phyloP scores from a whole-genome alignment of 2,329 filamentous ascomycete genomes.

The Colletotrichum neosansevieriae region DNA sequence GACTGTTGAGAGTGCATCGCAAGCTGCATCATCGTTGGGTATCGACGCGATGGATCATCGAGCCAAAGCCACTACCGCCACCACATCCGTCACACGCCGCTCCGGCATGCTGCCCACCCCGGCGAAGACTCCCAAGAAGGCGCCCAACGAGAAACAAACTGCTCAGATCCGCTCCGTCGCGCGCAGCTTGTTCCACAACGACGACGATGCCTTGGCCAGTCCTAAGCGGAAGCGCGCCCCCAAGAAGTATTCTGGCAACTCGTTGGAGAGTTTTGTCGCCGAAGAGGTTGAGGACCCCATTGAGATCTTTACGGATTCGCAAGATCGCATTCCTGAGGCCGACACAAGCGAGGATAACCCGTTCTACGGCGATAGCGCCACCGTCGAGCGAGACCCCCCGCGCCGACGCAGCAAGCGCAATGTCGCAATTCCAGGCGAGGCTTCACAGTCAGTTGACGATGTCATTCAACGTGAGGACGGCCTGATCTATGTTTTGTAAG shows the following conservation, averaged over 20 bases:
- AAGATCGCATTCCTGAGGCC: constrained; percentile 79
- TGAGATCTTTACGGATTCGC: constrained; percentile 81
- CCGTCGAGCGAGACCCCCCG: constrained; percentile 54
- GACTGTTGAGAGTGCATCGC: constrained; percentile 57
- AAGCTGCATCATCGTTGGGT: constrained; percentile 58
- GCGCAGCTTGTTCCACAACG: constrained; percentile 71
- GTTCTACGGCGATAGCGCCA: constrained; percentile 67
- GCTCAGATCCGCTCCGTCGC: constrained; percentile 67
- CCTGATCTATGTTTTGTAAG: constrained; percentile 82
- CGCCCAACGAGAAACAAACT: constrained; percentile 62
- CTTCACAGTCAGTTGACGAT: constrained; percentile 70
- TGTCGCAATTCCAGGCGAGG: constrained; percentile 68
- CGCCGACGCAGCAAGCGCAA: constrained; percentile 67
- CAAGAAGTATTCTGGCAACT: constrained; percentile 68
- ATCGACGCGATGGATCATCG: constrained; percentile 45
- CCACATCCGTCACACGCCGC: constrained; percentile 48
- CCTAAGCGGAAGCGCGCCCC: constrained; percentile 67
- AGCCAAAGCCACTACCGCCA: constrained; percentile 13
- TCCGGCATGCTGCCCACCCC: constrained; percentile 79
- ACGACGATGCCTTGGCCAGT: constrained; percentile 68
- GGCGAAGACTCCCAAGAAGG: constrained; percentile 80
- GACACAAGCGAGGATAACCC: constrained; percentile 78
- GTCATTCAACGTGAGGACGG: constrained; percentile 76
- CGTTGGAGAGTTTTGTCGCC: constrained; percentile 68
- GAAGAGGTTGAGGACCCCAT: constrained; percentile 72